Conservation (phyloP, 2,329 filamentous ascomycete genomes). For the Cladobotryum mycophilum region DNA sequence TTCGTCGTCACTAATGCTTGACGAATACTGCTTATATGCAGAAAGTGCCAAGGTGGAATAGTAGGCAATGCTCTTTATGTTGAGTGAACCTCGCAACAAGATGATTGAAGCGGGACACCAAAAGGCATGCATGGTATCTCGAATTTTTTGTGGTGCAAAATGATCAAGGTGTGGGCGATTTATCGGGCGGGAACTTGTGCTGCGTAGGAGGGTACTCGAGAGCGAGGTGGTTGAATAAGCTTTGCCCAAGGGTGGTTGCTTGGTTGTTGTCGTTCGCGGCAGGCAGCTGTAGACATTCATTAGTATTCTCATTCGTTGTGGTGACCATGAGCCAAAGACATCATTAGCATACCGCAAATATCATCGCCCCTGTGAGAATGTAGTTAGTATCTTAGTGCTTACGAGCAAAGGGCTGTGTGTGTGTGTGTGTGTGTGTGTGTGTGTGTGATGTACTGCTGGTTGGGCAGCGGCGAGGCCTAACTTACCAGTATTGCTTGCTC, state of each 20-base stretch:
- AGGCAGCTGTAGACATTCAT: constrained; percentile 26
- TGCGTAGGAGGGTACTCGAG: constrained; percentile 20
- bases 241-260: constrained; percentile 34
- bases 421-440: too few relatives aligned
- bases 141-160: too few relatives aligned
- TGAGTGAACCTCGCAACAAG: neutral
- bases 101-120: neutral
- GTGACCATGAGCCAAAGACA: neutral
- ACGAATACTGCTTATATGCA: neutral
- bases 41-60: neutral
- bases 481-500: constrained; percentile 41
- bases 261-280: constrained; percentile 33
- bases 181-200: constrained; percentile 24
- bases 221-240: constrained; percentile 29
- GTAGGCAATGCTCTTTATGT: neutral
- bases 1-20: neutral
- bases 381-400: constrained; percentile 18
- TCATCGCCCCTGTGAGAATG: constrained; percentile 33
- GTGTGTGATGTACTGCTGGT: neutral
- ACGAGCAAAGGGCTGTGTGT: neutral
- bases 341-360: constrained; percentile 34
- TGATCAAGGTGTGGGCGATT: neutral
- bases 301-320: constrained; percentile 13
- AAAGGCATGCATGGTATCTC: neutral
- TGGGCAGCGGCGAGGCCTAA: constrained; percentile 8